These are phyloP conservation scores for Cenchrus fungigraminus DNA, from an alignment of 176 grass and related monocot genomes.

Conservation along the genomic window DNA sequence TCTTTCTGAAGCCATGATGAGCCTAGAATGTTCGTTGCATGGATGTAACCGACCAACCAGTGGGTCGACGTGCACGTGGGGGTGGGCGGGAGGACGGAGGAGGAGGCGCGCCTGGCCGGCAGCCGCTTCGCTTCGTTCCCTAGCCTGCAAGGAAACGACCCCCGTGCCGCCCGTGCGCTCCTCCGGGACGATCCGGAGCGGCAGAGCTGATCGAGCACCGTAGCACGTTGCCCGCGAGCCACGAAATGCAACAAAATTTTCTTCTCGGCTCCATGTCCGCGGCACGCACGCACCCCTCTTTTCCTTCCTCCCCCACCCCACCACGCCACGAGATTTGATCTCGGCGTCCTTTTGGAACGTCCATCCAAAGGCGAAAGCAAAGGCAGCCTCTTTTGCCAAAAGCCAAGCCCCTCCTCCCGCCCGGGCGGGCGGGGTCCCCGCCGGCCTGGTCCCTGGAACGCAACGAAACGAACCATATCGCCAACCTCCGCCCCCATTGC, in stretches of 20 bases:
- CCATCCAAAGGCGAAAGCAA: slow-evolving; percentile 31
- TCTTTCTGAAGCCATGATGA: no score
- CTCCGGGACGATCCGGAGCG: no score
- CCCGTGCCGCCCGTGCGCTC: neutral
- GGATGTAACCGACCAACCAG: no score
- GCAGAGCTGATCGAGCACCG: no score
- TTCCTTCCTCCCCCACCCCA: neutral
- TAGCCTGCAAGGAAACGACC: slow-evolving; percentile 25
- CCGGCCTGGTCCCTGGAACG: no score
- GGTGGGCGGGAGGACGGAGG: no score
- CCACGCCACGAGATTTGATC: slow-evolving; percentile 17
- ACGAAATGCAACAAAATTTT: neutral
- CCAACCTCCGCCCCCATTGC: neutral
- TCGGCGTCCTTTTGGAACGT: slow-evolving; percentile 19
- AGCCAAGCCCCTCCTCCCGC: neutral
- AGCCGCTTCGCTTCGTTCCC: neutral
- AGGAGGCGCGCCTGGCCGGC: no score
- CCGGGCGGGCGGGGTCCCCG: no score
- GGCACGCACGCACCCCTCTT: neutral
- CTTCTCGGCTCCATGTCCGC: no score
- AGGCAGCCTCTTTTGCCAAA: slow-evolving; percentile 41
- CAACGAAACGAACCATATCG: no score
- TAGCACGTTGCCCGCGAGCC: neutral
- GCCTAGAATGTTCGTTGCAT: no score
- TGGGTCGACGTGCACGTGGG: no score